Conservation (phyloP, 2,329 filamentous ascomycete genomes). For the Colletotrichum chlorophyti region DNA sequence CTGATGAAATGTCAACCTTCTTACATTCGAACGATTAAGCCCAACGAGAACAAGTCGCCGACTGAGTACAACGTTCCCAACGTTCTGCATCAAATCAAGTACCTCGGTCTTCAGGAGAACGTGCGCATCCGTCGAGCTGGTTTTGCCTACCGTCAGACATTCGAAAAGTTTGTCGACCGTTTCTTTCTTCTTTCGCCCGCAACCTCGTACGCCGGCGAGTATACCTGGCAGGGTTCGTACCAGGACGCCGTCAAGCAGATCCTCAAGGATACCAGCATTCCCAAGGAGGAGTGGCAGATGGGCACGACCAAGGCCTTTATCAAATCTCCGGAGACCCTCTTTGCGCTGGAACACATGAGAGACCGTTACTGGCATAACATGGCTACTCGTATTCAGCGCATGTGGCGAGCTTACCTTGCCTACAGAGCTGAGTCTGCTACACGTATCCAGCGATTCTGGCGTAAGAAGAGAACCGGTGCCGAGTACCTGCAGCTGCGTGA, state of each 20-base stretch:
- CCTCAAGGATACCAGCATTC: constrained; percentile 94
- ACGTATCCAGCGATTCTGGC: constrained; percentile 94
- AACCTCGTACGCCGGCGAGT: constrained; percentile 95
- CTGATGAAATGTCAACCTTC: constrained; percentile 97
- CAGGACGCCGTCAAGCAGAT: constrained; percentile 91
- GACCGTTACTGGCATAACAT: constrained; percentile 99
- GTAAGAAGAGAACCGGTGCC: constrained; percentile 87
- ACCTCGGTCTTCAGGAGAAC: constrained; percentile 98
- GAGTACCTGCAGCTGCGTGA: constrained; percentile 90
- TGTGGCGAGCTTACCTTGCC: constrained; percentile 94
- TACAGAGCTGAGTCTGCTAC: constrained; percentile 93
- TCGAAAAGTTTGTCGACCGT: constrained; percentile 97
- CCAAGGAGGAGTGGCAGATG: constrained; percentile 94
- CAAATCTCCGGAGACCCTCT: constrained; percentile 96
- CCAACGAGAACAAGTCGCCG: constrained; percentile 97
- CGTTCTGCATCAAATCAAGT: constrained; percentile 98
- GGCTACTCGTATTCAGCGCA: constrained; percentile 95
- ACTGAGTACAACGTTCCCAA: constrained; percentile 91
- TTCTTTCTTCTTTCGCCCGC: constrained; percentile 96
- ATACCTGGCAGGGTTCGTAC: constrained; percentile 91
- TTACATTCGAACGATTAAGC: constrained; percentile 99
- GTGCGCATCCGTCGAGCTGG: constrained; percentile 95
- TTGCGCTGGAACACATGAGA: constrained; percentile 96
- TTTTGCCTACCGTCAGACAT: constrained; percentile 95
- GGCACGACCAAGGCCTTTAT: constrained; percentile 97